Percentiles rank a stretch among this genome's conserved stretches.
Conservation (phyloP, 495 filamentous ascomycete species). For the Talaromyces ruber region DNA sequence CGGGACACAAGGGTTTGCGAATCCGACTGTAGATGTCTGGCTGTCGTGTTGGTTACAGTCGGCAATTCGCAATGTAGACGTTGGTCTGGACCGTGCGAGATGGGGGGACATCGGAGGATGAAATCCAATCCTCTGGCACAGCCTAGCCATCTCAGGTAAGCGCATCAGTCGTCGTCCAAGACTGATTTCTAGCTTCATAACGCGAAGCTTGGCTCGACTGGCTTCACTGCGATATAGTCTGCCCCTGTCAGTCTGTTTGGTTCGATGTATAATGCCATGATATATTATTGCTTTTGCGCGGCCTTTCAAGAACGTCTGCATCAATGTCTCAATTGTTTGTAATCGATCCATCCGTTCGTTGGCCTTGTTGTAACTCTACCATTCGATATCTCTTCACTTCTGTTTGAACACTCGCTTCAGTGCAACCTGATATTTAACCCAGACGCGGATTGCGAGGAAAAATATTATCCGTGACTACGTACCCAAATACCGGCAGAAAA, state of each 20-base stretch:
- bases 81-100: neutral
- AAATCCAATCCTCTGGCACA: neutral
- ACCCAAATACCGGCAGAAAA: neutral
- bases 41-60: neutral
- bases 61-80: neutral
- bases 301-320: neutral
- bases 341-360: neutral
- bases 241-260: neutral
- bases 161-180: neutral
- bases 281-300: neutral
- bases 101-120: neutral
- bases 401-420: neutral
- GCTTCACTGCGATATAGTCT: neutral
- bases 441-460: constrained; percentile 2
- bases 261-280: neutral
- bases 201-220: neutral
- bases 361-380: neutral
- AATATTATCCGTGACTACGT: neutral
- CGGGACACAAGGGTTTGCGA: neutral
- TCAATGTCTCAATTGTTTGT: neutral
- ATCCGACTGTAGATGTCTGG: neutral
- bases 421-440: neutral
- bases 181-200: neutral
- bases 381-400: neutral
- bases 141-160: neutral